These are phyloP conservation scores for Aspergillus cristatus DNA, from an alignment of 495 filamentous ascomycete genomes.

Conservation along the genomic window DNA sequence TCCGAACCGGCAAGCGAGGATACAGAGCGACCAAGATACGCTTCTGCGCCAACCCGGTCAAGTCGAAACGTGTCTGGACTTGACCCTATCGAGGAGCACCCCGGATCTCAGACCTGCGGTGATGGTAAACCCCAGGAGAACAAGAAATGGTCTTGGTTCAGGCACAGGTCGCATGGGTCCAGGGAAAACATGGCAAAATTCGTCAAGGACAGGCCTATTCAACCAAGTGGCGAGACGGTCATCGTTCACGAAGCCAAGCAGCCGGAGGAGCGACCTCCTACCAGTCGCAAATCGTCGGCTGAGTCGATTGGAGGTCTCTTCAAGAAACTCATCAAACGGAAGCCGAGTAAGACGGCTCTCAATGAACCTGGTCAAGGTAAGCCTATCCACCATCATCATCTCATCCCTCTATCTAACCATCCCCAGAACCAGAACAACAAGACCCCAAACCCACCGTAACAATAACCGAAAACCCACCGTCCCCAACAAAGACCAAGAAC, in stretches of 20 bases:
- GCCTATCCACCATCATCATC: conserved; percentile 4
- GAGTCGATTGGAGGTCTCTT: conserved; percentile 20
- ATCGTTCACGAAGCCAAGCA: conserved; percentile 15
- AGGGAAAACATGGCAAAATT: conserved; percentile 14
- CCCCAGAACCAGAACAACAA: conserved; percentile 3
- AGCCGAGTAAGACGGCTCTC: conserved; percentile 13
- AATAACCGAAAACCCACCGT: conserved; percentile 11
- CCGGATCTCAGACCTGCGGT: conserved; percentile 18
- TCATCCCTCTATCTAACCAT: neutral
- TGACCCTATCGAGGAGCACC: conserved; percentile 24
- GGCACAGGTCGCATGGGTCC: conserved; percentile 39
- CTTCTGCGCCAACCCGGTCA: conserved; percentile 13
- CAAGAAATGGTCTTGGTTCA: conserved; percentile 63
- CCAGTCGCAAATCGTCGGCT: conserved; percentile 17
- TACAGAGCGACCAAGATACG: neutral
- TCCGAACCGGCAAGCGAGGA: no score
- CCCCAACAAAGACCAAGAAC: neutral
- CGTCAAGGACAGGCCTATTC: conserved; percentile 12
- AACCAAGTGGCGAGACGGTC: conserved; percentile 19
- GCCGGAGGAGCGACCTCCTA: neutral
- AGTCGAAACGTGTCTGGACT: conserved; percentile 12
- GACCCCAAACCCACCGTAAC: conserved; percentile 2
- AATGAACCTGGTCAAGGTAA: conserved; percentile 13
- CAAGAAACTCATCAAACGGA: conserved; percentile 27
- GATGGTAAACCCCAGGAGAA: conserved; percentile 16